Percentiles rank a stretch among this genome's conserved stretches.
Evolutionary conservation across 106 monocot genomes (phyloP).

Genomic region (Platanthera zijinensis): DNA sequence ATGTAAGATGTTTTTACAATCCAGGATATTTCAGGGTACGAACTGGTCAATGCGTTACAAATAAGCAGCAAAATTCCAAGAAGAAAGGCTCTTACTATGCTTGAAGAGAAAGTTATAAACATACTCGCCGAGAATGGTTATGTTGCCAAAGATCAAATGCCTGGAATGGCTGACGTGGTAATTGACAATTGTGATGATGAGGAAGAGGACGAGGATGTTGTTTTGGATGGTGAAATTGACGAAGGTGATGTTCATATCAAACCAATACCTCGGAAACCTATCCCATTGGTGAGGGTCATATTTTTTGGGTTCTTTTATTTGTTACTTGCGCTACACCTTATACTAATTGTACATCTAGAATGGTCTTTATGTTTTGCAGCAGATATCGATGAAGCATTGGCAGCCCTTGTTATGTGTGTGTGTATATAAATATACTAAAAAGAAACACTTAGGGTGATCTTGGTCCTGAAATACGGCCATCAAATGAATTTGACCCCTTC

Average conservation of each 20-base stretch:
- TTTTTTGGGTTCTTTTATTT: neutral
- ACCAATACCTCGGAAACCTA: constrained; percentile 51
- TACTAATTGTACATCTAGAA: too few species aligned
- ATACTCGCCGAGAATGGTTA: constrained; percentile 90
- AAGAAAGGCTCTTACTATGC: constrained; percentile 70
- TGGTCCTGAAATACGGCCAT: too few species aligned
- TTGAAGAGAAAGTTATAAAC: constrained; percentile 76
- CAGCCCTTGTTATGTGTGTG: too few species aligned
- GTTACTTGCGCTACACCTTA: neutral
- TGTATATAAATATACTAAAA: too few species aligned
- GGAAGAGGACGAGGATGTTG: constrained; percentile 80
- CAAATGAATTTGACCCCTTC: too few species aligned
- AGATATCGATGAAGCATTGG: too few species aligned
- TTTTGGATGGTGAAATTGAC: constrained; percentile 89
- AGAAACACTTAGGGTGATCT: too few species aligned
- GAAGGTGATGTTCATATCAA: constrained; percentile 99
- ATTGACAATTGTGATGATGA: constrained; percentile 49
- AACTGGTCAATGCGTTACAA: constrained; percentile 78
- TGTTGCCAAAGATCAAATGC: constrained; percentile 50
- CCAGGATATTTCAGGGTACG: constrained; percentile 86
- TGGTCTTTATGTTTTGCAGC: too few species aligned
- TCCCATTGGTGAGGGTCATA: constrained; percentile 41
- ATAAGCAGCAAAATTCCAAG: constrained; percentile 88
- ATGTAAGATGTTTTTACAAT: neutral
- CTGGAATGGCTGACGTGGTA: constrained; percentile 29